A percentile compares a stretch with the other conserved stretches of the same genome.
These are phyloP conservation scores for Triadica sebifera DNA, from an alignment of 345 rosid genomes.

Conservation along the genomic window DNA sequence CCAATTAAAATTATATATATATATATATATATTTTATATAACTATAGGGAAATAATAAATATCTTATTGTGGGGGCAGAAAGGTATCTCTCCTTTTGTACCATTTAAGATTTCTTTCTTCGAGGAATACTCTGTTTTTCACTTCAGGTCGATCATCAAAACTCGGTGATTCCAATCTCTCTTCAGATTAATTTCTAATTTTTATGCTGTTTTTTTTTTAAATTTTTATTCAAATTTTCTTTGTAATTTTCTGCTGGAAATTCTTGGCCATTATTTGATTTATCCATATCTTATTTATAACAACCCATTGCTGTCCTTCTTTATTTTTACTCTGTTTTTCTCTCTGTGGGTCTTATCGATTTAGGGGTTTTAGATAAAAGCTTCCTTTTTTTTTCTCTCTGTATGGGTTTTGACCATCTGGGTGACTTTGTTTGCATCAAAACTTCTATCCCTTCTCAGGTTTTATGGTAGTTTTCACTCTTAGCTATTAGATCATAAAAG, in stretches of 20 bases:
- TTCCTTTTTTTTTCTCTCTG: too few relatives aligned
- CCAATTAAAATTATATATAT: too few relatives aligned
- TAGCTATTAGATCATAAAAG: slow-evolving; percentile 5
- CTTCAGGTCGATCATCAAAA: slow-evolving; percentile 27
- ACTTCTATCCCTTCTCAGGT: neutral
- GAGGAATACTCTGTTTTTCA: slow-evolving; percentile 20
- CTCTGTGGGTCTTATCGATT: neutral
- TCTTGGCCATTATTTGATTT: slow-evolving; percentile 41
- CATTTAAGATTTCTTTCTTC: neutral
- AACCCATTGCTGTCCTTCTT: slow-evolving; percentile 10
- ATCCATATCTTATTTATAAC: slow-evolving; percentile 40
- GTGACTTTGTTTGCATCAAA: neutral
- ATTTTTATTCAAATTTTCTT: slow-evolving; percentile 11
- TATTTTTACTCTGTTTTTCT: neutral
- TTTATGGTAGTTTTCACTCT: neutral
- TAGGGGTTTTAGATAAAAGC: slow-evolving; percentile 18
- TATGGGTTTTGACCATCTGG: slow-evolving; percentile 30
- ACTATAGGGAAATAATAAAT: too few relatives aligned
- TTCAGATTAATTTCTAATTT: neutral
- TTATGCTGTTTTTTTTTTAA: neutral
- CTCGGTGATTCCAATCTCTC: slow-evolving; percentile 22
- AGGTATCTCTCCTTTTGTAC: too few relatives aligned
- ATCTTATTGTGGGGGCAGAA: too few relatives aligned
- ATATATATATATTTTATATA: too few relatives aligned
- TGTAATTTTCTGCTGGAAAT: slow-evolving; percentile 16